Evolutionary conservation across 108 stramenopile species (phyloP).

Genomic region (Fragilaria radians): DNA sequence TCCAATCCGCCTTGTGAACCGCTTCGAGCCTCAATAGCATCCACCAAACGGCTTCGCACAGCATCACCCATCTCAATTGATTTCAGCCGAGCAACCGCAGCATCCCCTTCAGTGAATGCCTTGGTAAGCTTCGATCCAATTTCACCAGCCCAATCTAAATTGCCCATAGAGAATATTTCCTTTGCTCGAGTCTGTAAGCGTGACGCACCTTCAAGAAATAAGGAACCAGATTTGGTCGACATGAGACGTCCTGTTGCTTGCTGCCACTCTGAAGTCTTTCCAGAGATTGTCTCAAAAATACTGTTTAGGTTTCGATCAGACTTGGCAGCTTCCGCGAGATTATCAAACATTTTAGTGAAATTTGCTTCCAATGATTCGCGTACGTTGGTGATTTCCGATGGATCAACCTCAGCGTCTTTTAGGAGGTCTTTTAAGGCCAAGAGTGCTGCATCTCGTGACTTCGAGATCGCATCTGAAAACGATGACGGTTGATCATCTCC

Average conservation of each 20-base stretch:
- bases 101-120: conserved; percentile 84
- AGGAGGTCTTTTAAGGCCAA: conserved; percentile 37
- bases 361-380: conserved; percentile 31
- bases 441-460: conserved; percentile 63
- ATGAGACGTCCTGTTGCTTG: conserved; percentile 70
- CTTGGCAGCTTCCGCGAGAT: conserved; percentile 49
- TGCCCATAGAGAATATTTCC: conserved; percentile 46
- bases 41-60: conserved; percentile 59
- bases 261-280: conserved; percentile 78
- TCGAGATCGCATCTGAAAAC: conserved; percentile 19
- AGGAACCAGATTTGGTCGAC: conserved; percentile 61
- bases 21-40: conserved; percentile 77
- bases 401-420: conserved; percentile 4
- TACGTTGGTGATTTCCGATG: conserved; percentile 8
- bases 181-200: conserved; percentile 66
- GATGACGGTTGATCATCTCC: conserved; percentile 5
- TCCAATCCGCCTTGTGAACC: conserved; percentile 82
- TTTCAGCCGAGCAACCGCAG: conserved; percentile 80
- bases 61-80: conserved; percentile 82
- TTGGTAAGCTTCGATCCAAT: conserved; percentile 62
- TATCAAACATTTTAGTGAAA: conserved; percentile 68
- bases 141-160: conserved; percentile 51
- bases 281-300: conserved; percentile 59
- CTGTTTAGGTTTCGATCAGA: conserved; percentile 59
- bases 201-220: conserved; percentile 77